phyloP scores from a whole-genome alignment of 148 eudicot genomes.

The Amaranthus palmeri region DNA sequence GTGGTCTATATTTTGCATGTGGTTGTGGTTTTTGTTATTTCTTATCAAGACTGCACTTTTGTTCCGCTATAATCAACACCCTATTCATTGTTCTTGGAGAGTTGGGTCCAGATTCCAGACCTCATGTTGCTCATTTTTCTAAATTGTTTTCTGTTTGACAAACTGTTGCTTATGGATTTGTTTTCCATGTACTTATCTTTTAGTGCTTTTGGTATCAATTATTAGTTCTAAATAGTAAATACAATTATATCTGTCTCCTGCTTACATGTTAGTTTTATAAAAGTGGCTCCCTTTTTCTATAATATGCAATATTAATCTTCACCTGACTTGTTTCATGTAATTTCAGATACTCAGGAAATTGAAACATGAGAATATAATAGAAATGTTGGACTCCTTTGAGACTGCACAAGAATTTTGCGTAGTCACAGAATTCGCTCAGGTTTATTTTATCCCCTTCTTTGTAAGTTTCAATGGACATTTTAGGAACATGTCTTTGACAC shows the following conservation, averaged over 20 bases:
- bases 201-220: not conserved
- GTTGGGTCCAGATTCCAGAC: not conserved
- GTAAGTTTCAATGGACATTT: not conserved
- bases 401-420: slow-evolving; percentile 93
- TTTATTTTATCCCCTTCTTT: slow-evolving; percentile 26
- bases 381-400: slow-evolving; percentile 96
- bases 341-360: slow-evolving; percentile 80
- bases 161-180: not conserved
- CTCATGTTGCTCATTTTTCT: not conserved
- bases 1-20: not conserved
- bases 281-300: not conserved
- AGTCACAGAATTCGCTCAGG: slow-evolving; percentile 98
- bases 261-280: not conserved
- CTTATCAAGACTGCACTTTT: not conserved
- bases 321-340: slow-evolving; percentile 3
- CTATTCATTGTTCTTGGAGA: not conserved
- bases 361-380: slow-evolving; percentile 94
- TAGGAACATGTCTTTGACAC: not conserved
- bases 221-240: not conserved
- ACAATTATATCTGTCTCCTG: not conserved
- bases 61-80: not conserved
- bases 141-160: not conserved
- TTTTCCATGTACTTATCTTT: not conserved
- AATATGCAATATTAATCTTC: not conserved
- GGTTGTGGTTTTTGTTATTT: not conserved